Evolutionary conservation across 768 basidiomycete genomes (phyloP).

Genomic region (Rhodotorula kratochvilovae): DNA sequence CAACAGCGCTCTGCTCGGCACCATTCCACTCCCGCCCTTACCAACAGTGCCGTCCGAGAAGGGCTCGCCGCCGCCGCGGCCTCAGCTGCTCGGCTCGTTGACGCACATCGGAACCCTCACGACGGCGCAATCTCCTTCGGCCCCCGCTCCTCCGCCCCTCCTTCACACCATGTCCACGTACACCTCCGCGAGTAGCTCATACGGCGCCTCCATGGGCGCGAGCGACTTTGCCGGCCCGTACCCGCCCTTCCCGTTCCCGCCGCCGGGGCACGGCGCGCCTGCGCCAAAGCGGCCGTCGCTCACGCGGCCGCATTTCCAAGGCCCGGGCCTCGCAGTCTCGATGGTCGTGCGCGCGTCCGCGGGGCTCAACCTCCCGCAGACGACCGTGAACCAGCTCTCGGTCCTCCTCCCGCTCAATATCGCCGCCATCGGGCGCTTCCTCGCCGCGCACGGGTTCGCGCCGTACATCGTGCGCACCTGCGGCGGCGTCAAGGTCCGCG

Average conservation of each 20-base stretch:
- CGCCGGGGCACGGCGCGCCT: background rate
- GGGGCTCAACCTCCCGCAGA: conserved; percentile 26
- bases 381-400: conserved; percentile 27
- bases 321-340: conserved; percentile 19
- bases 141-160: background rate
- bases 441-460: conserved; percentile 29
- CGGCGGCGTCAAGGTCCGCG: background rate
- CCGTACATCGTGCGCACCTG: conserved; percentile 12
- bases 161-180: background rate
- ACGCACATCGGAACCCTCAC: conserved; percentile 3
- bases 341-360: conserved; percentile 27
- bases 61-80: background rate
- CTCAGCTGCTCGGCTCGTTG: background rate
- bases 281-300: background rate
- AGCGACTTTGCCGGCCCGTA: background rate
- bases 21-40: conserved; percentile 9
- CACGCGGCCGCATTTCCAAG: background rate
- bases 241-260: background rate
- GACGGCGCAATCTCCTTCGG: background rate
- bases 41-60: background rate
- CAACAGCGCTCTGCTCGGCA: background rate
- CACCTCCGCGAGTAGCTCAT: conserved; percentile 4
- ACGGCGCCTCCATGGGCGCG: background rate
- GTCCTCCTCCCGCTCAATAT: conserved; percentile 32
- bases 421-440: conserved; percentile 25